phyloP scores from a whole-genome alignment of 768 basidiomycete species.

The Agaricus subrufescens region DNA sequence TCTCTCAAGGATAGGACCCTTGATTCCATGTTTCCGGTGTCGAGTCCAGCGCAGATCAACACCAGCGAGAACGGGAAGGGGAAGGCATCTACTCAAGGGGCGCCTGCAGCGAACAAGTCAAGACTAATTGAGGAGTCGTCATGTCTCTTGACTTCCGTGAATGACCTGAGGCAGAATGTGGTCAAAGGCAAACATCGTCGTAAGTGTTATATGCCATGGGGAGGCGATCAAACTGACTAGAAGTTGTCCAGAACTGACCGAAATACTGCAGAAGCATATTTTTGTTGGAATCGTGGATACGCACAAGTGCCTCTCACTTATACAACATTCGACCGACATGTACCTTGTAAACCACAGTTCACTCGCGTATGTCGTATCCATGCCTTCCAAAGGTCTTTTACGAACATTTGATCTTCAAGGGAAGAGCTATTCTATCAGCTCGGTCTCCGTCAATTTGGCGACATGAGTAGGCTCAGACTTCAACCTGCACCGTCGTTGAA shows the following conservation, averaged over 20 bases:
- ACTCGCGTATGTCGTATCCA: slow-evolving; percentile 58
- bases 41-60: slow-evolving; percentile 41
- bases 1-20: slow-evolving; percentile 85
- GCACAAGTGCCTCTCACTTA: slow-evolving; percentile 64
- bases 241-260: slow-evolving; percentile 57
- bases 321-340: slow-evolving; percentile 85
- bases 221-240: background rate
- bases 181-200: slow-evolving; percentile 64
- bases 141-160: slow-evolving; percentile 74
- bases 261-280: slow-evolving; percentile 81
- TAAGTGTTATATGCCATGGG: slow-evolving; percentile 28
- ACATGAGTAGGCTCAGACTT: slow-evolving; percentile 69
- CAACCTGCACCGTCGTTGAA: slow-evolving; percentile 77
- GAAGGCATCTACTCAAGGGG: slow-evolving; percentile 16
- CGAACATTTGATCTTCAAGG: slow-evolving; percentile 31
- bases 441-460: slow-evolving; percentile 86
- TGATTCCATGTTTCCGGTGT: slow-evolving; percentile 88
- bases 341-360: slow-evolving; percentile 86
- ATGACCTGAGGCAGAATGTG: slow-evolving; percentile 54
- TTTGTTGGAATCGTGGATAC: slow-evolving; percentile 92
- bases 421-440: slow-evolving; percentile 97
- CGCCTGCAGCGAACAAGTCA: slow-evolving; percentile 22
- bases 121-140: slow-evolving; percentile 68
- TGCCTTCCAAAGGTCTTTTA: background rate
- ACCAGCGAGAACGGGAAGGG: slow-evolving; percentile 9